Evolutionary conservation across 2,329 filamentous ascomycete genomes (phyloP), one percentile per base, ranked within the genome.

Genomic region (Botryotinia narcissicola): DNA sequence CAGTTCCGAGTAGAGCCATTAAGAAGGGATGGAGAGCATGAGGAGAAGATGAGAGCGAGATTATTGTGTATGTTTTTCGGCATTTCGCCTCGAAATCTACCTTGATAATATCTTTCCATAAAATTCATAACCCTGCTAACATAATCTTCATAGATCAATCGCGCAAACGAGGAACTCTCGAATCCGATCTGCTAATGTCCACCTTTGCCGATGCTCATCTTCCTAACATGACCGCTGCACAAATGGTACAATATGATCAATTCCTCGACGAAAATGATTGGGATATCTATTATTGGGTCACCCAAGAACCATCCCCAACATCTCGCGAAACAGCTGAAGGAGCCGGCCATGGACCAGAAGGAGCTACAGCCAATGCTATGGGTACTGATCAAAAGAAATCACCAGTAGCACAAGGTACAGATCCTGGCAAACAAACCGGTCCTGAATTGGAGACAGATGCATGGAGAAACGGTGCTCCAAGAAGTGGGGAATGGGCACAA

Each of bases 261-360:
- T 97, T 99, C 86, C 90, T 99, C 73, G 96, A 99, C 83, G 96
- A 99, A 85, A 99, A 99, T 83, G 96, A 99, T 85, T 99, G 96
- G 96, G 96, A 99, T 82, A 98, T 99, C 75, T 99, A 99, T 87
- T 99, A 99, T 87, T 99, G 96, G 96, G 94, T 93, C 5, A 99
- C 96, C 25, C 96, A 99, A 83, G 90, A 94, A 78, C 87, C 91
- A 20, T 84, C 88, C 7, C 84, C 86, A 1, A 87, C 87, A n/a
- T 87, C 89, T 48, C 82, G 85, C 71, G 85, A 89, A 73, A 86
- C 86, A 64, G 86, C 87, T 8, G 87, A 89, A 77, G 86, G 87
- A 42, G 84, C 83, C 40, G 83, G 83, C n/a, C 79, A 83, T 4
- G 82, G 82, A 35, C 46, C 75, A 14, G 73, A 78, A 67, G 75